Conservation (phyloP, 2,329 filamentous ascomycete genomes). For the Aspergillus pseudoviridinutans region DNA sequence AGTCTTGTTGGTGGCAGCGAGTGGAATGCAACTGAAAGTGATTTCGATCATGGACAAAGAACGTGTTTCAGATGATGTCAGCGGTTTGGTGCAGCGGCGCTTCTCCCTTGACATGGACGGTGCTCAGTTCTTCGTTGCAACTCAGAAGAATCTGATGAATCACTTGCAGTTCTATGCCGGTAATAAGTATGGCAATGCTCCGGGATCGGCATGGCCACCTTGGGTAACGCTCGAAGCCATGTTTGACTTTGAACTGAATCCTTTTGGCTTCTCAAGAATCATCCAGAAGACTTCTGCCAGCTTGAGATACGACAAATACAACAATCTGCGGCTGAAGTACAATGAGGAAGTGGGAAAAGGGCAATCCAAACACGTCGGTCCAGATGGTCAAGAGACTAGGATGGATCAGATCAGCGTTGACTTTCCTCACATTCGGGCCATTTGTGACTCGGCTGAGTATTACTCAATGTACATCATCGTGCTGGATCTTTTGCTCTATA, state of each 20-base stretch:
- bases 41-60: slow-evolving; percentile 98
- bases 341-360: slow-evolving; percentile 82
- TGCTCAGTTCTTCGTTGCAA: slow-evolving; percentile 95
- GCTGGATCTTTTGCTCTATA: slow-evolving; percentile 91
- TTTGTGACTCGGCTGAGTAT: slow-evolving; percentile 96
- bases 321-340: slow-evolving; percentile 92
- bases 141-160: slow-evolving; percentile 84
- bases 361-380: slow-evolving; percentile 42
- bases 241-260: slow-evolving; percentile 91
- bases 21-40: slow-evolving; percentile 97
- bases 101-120: slow-evolving; percentile 97
- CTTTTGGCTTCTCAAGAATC: slow-evolving; percentile 96
- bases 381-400: slow-evolving; percentile 61
- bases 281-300: slow-evolving; percentile 95
- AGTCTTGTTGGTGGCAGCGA: slow-evolving; percentile 92
- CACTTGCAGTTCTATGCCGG: slow-evolving; percentile 91
- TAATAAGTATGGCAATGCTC: slow-evolving; percentile 82
- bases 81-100: slow-evolving; percentile 87
- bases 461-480: slow-evolving; percentile 98
- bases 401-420: slow-evolving; percentile 97
- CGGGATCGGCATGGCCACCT: slow-evolving; percentile 87
- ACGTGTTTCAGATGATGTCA: slow-evolving; percentile 85
- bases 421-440: slow-evolving; percentile 88
- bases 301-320: slow-evolving; percentile 96
- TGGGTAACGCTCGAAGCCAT: slow-evolving; percentile 99